Percentiles rank a stretch among this genome's conserved stretches.
Evolutionary conservation across 306 rosid genomes (phyloP).

Genomic region (Sesbania bispinosa): DNA sequence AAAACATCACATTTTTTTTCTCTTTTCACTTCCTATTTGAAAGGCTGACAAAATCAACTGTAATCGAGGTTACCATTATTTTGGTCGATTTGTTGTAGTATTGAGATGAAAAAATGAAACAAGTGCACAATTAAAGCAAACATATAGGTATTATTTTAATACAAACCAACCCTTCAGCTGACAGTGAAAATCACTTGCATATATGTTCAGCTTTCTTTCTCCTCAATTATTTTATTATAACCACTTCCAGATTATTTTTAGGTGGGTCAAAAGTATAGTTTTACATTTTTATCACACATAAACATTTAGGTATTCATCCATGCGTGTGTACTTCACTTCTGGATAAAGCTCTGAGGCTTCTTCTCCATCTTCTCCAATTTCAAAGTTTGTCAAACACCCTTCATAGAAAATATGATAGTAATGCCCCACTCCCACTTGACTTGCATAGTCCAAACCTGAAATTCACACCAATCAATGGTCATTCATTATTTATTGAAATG

Average conservation of each 20-base stretch:
- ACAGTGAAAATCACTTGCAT: background rate
- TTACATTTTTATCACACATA: slow-evolving; percentile 20
- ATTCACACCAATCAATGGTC: background rate
- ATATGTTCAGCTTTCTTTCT: background rate
- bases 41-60: background rate
- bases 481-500: background rate
- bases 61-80: background rate
- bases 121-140: slow-evolving; percentile 5
- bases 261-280: background rate
- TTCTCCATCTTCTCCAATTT: slow-evolving; percentile 58
- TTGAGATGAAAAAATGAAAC: background rate
- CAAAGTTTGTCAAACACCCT: slow-evolving; percentile 72
- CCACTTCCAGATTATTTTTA: background rate
- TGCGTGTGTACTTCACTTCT: slow-evolving; percentile 66
- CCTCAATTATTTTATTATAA: background rate
- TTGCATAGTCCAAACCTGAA: slow-evolving; percentile 42
- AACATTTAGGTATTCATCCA: slow-evolving; percentile 47
- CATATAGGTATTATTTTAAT: background rate
- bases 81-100: background rate
- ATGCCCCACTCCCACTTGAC: slow-evolving; percentile 64
- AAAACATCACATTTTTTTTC: background rate
- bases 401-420: slow-evolving; percentile 75
- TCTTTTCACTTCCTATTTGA: background rate
- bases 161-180: background rate
- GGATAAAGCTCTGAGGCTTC: slow-evolving; percentile 92